phyloP scores from a whole-genome alignment of 2,329 filamentous ascomycete species.

The Penicillium concentricum region DNA sequence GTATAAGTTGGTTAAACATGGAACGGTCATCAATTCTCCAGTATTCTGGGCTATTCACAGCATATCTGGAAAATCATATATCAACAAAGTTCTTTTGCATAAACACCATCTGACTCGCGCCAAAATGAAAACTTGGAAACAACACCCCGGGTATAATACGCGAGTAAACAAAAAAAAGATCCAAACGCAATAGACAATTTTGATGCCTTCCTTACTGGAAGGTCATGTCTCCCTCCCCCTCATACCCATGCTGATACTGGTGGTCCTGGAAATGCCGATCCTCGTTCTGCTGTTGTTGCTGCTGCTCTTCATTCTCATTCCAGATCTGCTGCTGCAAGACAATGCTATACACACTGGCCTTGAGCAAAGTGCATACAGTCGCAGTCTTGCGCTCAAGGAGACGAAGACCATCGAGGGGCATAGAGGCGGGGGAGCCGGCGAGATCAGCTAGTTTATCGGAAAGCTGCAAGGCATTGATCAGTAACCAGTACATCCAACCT shows the following conservation, averaged over 20 bases:
- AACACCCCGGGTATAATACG: conserved; percentile 12
- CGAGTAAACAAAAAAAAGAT: conserved; percentile 7
- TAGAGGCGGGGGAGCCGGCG: conserved; percentile 68
- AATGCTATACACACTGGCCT: conserved; percentile 98
- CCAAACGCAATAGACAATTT: conserved; percentile 8
- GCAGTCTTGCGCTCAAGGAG: conserved; percentile 92
- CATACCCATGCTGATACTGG: conserved; percentile 13
- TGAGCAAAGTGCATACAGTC: conserved; percentile 90
- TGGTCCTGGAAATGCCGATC: conserved; percentile 21
- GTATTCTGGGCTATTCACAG: conserved; percentile 6
- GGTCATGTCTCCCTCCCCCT: conserved; percentile 27
- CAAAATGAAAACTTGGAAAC: background rate
- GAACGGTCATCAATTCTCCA: conserved; percentile 17
- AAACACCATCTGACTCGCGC: background rate
- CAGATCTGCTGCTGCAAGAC: conserved; percentile 96
- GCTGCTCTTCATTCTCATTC: conserved; percentile 52
- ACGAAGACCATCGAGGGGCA: conserved; percentile 74
- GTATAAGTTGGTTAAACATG: conserved; percentile 25
- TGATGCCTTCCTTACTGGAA: conserved; percentile 15
- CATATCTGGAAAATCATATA: conserved; percentile 14
- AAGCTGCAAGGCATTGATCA: conserved; percentile 23
- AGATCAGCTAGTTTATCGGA: conserved; percentile 51
- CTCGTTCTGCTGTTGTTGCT: conserved; percentile 29
- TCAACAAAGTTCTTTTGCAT: conserved; percentile 1
- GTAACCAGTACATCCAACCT: background rate